Evolutionary conservation across 768 basidiomycete genomes (phyloP).

Genomic region (Termitomyces sp.): DNA sequence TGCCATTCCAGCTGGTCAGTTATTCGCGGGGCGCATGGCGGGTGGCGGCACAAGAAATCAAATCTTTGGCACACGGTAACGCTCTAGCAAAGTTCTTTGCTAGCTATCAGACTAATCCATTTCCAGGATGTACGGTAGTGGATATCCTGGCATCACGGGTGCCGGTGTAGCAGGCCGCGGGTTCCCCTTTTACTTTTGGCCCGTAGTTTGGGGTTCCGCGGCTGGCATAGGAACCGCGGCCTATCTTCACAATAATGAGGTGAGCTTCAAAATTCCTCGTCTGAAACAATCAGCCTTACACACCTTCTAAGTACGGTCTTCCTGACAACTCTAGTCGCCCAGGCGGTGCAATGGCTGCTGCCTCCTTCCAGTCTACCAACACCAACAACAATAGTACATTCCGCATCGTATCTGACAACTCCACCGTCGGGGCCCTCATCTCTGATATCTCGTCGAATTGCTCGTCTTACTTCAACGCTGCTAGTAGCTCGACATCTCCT

Average conservation of each 20-base stretch:
- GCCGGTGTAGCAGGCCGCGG: constrained; percentile 42
- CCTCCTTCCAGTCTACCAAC: constrained; percentile 29
- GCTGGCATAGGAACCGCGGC: constrained; percentile 18
- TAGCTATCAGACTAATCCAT: background rate
- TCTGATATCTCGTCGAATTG: constrained; percentile 33
- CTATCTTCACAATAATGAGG: constrained; percentile 19
- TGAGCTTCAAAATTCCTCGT: background rate
- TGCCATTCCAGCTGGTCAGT: constrained; percentile 38
- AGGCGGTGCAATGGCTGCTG: constrained; percentile 34
- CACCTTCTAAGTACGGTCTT: constrained; percentile 34
- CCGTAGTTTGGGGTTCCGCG: constrained; percentile 42
- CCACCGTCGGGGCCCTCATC: constrained; percentile 30
- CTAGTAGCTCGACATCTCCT: background rate
- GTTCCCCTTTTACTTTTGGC: constrained; percentile 69
- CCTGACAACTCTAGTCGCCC: constrained; percentile 36
- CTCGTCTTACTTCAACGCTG: background rate
- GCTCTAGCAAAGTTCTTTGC: background rate
- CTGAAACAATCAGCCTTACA: background rate
- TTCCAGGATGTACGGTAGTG: constrained; percentile 53
- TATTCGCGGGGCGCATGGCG: constrained; percentile 39
- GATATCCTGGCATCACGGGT: constrained; percentile 47
- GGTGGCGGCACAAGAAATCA: constrained; percentile 38
- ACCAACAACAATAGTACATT: constrained; percentile 26
- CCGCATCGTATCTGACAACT: constrained; percentile 39
- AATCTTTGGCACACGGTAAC: constrained; percentile 33